Evolutionary conservation across 345 rosid species (phyloP).

Genomic region (Linum trigynum): DNA sequence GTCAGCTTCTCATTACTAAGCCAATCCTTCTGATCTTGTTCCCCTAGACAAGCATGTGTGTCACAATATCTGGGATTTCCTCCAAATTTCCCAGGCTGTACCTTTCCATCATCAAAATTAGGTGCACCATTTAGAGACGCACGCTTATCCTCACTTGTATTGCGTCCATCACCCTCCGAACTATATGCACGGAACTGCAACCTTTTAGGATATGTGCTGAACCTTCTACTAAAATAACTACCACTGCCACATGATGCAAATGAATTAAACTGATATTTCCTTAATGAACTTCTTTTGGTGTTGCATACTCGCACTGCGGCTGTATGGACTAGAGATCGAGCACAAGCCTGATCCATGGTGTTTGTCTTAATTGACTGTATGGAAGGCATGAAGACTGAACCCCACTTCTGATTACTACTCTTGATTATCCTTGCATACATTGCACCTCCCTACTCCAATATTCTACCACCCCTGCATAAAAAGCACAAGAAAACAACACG

Average conservation of each 20-base stretch:
- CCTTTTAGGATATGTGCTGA: slow-evolving; percentile 18
- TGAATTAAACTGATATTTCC: slow-evolving; percentile 28
- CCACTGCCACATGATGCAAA: slow-evolving; percentile 18
- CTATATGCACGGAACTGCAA: slow-evolving; percentile 50
- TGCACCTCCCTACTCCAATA: slow-evolving; percentile 18
- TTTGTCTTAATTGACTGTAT: slow-evolving; percentile 34
- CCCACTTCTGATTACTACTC: slow-evolving; percentile 54
- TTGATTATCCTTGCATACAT: slow-evolving; percentile 64
- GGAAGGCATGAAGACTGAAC: slow-evolving; percentile 36
- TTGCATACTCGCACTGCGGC: slow-evolving; percentile 17
- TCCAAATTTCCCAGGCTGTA: slow-evolving; percentile 19
- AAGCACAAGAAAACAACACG: background rate
- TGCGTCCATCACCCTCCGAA: slow-evolving; percentile 79
- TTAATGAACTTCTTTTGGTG: slow-evolving; percentile 24
- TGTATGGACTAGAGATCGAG: slow-evolving; percentile 23
- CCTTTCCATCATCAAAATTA: slow-evolving; percentile 37
- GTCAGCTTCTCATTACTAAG: slow-evolving; percentile 65
- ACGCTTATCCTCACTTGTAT: slow-evolving; percentile 61
- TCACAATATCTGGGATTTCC: slow-evolving; percentile 32
- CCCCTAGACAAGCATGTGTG: slow-evolving; percentile 72
- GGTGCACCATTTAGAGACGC: slow-evolving; percentile 39
- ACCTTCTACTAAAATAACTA: slow-evolving; percentile 17
- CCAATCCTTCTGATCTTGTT: slow-evolving; percentile 95
- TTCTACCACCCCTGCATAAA: background rate
- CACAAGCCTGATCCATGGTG: slow-evolving; percentile 24